Conservation (phyloP, 1,139 yeast species). For the Debaryomyces sp. region DNA sequence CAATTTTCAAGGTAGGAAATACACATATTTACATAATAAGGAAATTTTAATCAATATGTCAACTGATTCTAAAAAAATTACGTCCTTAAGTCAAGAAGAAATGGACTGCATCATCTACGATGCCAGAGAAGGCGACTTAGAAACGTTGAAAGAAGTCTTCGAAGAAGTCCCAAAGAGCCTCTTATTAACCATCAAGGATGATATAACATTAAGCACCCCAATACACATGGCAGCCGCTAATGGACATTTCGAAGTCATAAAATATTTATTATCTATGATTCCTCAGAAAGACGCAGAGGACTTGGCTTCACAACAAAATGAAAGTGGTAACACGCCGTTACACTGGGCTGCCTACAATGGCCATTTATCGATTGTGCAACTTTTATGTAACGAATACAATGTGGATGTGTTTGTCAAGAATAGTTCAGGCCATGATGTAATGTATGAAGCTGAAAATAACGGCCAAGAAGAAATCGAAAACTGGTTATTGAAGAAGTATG, state of each 20-base stretch:
- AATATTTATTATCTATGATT: conserved; percentile 58
- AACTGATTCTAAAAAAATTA: conserved; percentile 17
- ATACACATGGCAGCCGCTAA: conserved; percentile 95
- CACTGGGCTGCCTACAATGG: conserved; percentile 97
- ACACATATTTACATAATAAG: neutral
- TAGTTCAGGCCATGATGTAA: conserved; percentile 75
- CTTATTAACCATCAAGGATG: conserved; percentile 59
- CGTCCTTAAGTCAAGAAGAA: conserved; percentile 62
- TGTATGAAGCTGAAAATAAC: conserved; percentile 85
- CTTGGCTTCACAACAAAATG: conserved; percentile 63
- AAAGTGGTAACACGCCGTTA: conserved; percentile 86
- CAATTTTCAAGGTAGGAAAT: neutral
- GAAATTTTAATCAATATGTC: conserved; percentile 14
- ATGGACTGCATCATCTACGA: conserved; percentile 80
- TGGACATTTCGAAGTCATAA: conserved; percentile 76
- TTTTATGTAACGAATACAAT: conserved; percentile 68
- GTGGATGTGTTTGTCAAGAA: conserved; percentile 86
- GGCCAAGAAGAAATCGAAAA: conserved; percentile 66
- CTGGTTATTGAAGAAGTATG: conserved; percentile 71
- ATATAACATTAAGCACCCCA: conserved; percentile 69
- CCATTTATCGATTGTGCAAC: conserved; percentile 68
- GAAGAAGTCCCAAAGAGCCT: conserved; percentile 57
- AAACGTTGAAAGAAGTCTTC: conserved; percentile 68
- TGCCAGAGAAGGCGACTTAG: conserved; percentile 86
- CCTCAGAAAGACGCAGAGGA: conserved; percentile 44